Evolutionary conservation across 352 stramenopile species (phyloP).

Genomic region (Phytophthora idaei): DNA sequence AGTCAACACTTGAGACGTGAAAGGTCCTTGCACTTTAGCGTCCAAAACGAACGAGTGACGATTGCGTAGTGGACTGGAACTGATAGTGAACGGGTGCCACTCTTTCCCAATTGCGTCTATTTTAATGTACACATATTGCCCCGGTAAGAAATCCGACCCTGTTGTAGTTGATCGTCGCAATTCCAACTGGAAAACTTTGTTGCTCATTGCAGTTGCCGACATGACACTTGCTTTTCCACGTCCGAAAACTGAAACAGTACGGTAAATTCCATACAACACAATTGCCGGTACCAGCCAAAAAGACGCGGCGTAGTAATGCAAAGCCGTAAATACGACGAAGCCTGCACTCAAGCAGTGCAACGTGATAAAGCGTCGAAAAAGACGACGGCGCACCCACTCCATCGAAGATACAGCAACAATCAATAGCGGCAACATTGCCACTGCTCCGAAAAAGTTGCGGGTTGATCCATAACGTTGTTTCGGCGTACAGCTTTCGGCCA

Average conservation of each 20-base stretch:
- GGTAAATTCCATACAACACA: conserved; percentile 68
- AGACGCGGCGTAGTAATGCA: conserved; percentile 72
- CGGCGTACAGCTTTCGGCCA: conserved; percentile 36
- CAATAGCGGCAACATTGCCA: conserved; percentile 52
- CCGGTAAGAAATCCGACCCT: conserved; percentile 46
- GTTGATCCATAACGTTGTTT: conserved; percentile 57
- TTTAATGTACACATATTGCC: conserved; percentile 80
- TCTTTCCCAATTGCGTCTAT: conserved; percentile 57
- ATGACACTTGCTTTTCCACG: conserved; percentile 51
- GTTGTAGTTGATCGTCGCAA: conserved; percentile 39
- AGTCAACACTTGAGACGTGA: conserved; percentile 56
- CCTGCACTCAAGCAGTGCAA: conserved; percentile 59
- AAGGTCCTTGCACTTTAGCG: conserved; percentile 66
- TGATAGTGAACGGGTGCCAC: conserved; percentile 81
- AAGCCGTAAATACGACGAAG: conserved; percentile 50
- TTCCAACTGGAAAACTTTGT: conserved; percentile 65
- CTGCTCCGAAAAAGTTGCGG: conserved; percentile 68
- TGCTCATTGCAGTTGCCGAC: conserved; percentile 41
- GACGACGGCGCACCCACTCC: conserved; percentile 50
- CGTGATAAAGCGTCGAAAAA: conserved; percentile 62
- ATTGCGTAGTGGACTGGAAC: conserved; percentile 59
- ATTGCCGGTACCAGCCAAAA: conserved; percentile 66
- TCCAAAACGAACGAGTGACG: conserved; percentile 54
- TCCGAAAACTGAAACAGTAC: conserved; percentile 50
- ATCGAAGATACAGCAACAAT: conserved; percentile 54